Evolutionary conservation across 345 rosid species (phyloP), one percentile per base, ranked within the genome.

Genomic region (Eucalyptus viminalis): DNA sequence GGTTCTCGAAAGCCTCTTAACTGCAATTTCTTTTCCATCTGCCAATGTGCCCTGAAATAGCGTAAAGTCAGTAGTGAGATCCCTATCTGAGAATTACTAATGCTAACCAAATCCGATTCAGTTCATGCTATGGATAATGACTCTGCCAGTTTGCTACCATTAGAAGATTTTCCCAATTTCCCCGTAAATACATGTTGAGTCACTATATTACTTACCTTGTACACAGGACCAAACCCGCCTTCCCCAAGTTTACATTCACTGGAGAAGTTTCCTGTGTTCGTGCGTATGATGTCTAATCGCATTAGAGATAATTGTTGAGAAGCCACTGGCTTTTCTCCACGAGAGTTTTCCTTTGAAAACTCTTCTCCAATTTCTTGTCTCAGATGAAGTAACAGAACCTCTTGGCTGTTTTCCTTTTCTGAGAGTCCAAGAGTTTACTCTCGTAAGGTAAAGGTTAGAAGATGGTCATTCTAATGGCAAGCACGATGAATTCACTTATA

Each of bases 171-270:
- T 67, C 40, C 40, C 5, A 67, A 2, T 15, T 4, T 67, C 12
- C 80, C 12, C 40, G 8, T 67, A 31, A 15, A 8, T 31, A 8
- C 6, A 21, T n/a, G 72, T 67, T 31, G 37, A 37, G 31, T 27
- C 31, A 4, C 86, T 22, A 0, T 12, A 14, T 2, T 85, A 6
- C 86, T 21, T 47, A 85, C 86, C 86, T 14, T 93, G 89, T 92
- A 94, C 14, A 92, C 93, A 6, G 94, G 92, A 17, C 94, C 94
- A 53, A 93, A 93, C 13, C 95, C 94, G 1, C 95, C 54, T 50
- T 15, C 19, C 54, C 54, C 54, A 50, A 50, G 8, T 50, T 50
- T 50, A 50, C 54, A 50, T 50, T 3, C 54, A 50, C 16, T 7
- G 21, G 54, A 50, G 54, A 50, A 50, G 54, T 50, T 50, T 50